Conservation (phyloP, 768 basidiomycete species). For the Boletales sp. region DNA sequence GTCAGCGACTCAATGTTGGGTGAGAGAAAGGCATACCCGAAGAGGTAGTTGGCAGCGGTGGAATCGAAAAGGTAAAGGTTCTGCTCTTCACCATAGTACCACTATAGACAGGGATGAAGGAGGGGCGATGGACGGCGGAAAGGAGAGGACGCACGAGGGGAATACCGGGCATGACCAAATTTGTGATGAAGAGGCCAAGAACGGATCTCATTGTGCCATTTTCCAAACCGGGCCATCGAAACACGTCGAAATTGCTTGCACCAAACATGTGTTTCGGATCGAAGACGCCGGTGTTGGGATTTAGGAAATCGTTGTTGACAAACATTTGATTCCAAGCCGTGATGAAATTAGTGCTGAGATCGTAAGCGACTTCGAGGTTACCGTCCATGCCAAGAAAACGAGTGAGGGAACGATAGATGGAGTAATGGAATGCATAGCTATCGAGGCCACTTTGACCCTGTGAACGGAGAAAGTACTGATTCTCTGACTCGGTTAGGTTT, state of each 20-base stretch:
- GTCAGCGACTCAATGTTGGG: not conserved
- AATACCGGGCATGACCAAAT: constrained; percentile 83
- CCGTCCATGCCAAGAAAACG: constrained; percentile 97
- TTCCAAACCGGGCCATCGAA: constrained; percentile 86
- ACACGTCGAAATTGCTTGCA: constrained; percentile 92
- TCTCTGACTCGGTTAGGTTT: constrained; percentile 55
- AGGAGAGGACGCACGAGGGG: constrained; percentile 50
- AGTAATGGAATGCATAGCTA: constrained; percentile 88
- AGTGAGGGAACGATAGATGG: constrained; percentile 79
- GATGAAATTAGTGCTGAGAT: constrained; percentile 78
- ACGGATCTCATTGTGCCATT: constrained; percentile 78
- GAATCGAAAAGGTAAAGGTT: constrained; percentile 85
- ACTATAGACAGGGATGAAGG: constrained; percentile 32
- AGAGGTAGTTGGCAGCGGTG: constrained; percentile 89
- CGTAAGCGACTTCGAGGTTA: constrained; percentile 87
- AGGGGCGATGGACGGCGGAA: not conserved
- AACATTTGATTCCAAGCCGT: constrained; percentile 93
- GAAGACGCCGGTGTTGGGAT: constrained; percentile 55
- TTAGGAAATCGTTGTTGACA: constrained; percentile 82
- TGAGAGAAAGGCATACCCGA: constrained; percentile 50
- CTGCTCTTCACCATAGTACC: constrained; percentile 92
- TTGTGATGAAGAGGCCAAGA: constrained; percentile 74
- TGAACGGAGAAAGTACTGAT: constrained; percentile 79
- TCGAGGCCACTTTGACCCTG: constrained; percentile 63
- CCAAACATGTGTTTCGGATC: constrained; percentile 92